Conservation (phyloP, 176 grass and related monocot species). For the Zea luxurians region DNA sequence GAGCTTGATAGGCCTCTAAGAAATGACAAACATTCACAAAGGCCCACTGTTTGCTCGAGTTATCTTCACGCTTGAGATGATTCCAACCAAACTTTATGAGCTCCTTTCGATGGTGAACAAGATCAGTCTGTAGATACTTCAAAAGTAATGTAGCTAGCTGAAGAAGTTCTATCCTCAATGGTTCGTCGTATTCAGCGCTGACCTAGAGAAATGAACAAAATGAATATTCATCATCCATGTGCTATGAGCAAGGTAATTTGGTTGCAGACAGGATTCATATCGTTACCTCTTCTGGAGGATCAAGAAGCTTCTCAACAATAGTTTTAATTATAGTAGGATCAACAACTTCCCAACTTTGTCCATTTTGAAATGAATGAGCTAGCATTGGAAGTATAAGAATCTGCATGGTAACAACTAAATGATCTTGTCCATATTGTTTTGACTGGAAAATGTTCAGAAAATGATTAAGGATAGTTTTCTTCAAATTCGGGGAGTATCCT, state of each 20-base stretch:
- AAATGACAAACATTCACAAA: conserved; percentile 99
- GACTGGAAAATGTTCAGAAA: conserved; percentile 94
- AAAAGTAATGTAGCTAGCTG: conserved; percentile 94
- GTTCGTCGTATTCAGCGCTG: conserved; percentile 93
- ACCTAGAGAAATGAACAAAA: conserved; percentile 57
- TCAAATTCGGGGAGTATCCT: conserved; percentile 82
- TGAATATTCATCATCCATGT: conserved; percentile 1
- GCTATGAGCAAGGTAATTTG: conserved; percentile 8
- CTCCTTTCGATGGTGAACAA: conserved; percentile 94
- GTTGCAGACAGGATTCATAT: background rate
- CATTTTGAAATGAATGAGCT: conserved; percentile 97
- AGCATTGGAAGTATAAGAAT: conserved; percentile 99
- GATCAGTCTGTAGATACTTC: conserved; percentile 95
- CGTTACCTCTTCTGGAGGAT: conserved; percentile 93
- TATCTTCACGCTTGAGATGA: conserved; percentile 98
- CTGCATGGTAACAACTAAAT: conserved; percentile 98
- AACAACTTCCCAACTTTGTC: conserved; percentile 95
- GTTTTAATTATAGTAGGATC: conserved; percentile 87
- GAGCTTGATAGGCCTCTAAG: conserved; percentile 96
- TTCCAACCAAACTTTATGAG: conserved; percentile 99
- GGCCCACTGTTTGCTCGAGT: conserved; percentile 99
- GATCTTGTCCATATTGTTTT: conserved; percentile 96
- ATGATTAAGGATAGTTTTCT: conserved; percentile 85
- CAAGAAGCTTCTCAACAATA: conserved; percentile 97
- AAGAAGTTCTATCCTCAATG: conserved; percentile 96